Conservation (phyloP, 148 eudicot species). For the Pharnaceum exiguum region DNA sequence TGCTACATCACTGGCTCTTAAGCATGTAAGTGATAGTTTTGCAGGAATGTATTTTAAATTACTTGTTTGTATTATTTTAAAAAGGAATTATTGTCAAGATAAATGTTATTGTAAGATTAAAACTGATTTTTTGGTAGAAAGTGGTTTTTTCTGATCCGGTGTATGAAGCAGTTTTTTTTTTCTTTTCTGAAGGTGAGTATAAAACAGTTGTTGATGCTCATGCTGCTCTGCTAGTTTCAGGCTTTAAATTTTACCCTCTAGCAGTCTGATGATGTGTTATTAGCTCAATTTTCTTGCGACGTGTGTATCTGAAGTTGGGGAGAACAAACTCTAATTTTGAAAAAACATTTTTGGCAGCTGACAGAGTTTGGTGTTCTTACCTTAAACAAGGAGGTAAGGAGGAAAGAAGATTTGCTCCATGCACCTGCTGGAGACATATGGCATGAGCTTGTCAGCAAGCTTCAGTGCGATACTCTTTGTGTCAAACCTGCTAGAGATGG, state of each 20-base stretch:
- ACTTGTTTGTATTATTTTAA: no score
- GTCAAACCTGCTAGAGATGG: constrained; percentile 92
- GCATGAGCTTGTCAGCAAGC: constrained; percentile 59
- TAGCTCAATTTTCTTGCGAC: not conserved
- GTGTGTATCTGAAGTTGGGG: not conserved
- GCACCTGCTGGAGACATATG: constrained; percentile 40
- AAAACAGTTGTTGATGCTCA: no score
- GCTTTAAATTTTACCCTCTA: no score
- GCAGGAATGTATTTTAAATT: no score
- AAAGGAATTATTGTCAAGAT: no score
- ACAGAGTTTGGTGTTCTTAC: constrained; percentile 69
- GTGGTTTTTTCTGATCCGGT: no score
- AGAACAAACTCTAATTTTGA: not conserved
- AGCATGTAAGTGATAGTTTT: constrained; percentile 45
- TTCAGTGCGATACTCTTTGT: constrained; percentile 64
- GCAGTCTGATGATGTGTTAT: not conserved
- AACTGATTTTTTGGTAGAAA: no score
- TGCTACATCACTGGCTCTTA: constrained; percentile 71
- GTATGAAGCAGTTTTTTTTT: no score
- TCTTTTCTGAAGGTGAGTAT: no score
- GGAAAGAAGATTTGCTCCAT: constrained; percentile 42
- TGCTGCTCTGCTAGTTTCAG: no score
- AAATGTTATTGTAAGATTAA: no score
- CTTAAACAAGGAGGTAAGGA: constrained; percentile 62
- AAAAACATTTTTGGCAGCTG: constrained; percentile 39